These are phyloP conservation scores for Abelmoschus esculentus DNA, from an alignment of 345 rosid species.

Conservation along the genomic window DNA sequence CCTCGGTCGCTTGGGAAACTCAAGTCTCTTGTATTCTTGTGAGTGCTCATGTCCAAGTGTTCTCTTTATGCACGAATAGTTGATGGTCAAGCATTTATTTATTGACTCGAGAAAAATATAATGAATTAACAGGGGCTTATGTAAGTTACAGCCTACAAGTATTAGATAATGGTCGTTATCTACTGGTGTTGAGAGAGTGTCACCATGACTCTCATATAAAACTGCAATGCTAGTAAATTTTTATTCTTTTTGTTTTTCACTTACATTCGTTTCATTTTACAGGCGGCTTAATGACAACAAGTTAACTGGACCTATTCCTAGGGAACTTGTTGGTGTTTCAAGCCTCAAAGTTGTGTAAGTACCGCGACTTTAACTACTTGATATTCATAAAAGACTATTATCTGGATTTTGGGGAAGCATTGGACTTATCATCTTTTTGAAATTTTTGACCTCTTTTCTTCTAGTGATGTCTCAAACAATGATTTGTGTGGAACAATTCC, in stretches of 20 bases:
- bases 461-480: slow-evolving; percentile 84
- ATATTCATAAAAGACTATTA: too few relatives aligned
- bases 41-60: slow-evolving; percentile 23
- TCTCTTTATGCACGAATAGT: not conserved
- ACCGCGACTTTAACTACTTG: too few relatives aligned
- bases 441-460: slow-evolving; percentile 12
- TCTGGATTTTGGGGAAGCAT: not conserved
- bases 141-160: too few relatives aligned
- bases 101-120: too few relatives aligned
- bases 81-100: not conserved
- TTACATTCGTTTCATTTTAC: slow-evolving; percentile 5
- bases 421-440: not conserved
- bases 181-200: too few relatives aligned
- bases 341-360: slow-evolving; percentile 73
- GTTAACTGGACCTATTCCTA: slow-evolving; percentile 55
- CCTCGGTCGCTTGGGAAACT: slow-evolving; percentile 71
- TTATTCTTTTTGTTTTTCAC: too few relatives aligned
- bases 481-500: slow-evolving; percentile 95
- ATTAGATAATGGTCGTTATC: too few relatives aligned
- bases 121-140: too few relatives aligned
- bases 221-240: too few relatives aligned
- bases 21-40: slow-evolving; percentile 88
- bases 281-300: slow-evolving; percentile 64
- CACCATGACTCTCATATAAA: too few relatives aligned
- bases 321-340: slow-evolving; percentile 46